Base-by-base conservation (phyloP, 192 early-diverging fungal genomes). In the Kickxella alabastrina region DNA sequence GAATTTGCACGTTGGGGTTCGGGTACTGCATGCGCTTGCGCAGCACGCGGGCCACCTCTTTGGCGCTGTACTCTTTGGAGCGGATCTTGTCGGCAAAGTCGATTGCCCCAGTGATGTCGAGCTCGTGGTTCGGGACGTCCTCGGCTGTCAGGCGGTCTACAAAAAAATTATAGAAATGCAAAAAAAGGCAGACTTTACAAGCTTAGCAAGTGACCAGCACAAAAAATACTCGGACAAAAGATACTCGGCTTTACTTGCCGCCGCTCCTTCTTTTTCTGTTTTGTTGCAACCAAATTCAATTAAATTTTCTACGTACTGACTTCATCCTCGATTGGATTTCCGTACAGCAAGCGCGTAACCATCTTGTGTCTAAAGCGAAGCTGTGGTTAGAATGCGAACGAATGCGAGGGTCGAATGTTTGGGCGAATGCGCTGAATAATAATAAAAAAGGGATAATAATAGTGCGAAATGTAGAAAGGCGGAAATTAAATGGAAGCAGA, bases 41-140 rank as follows among this genome's bases (percentile, higher is more conserved):
- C 29, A 99, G 79, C 15, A 85, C 72, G 18, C 75, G 68, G 40
- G 83, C 79, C 6, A 87, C 88, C 10, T 89, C 80, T 61, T 90
- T 91, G 54, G 91, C 72, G 19, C 80, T 58, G 18, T 82, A 80
- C 47, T 84, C 77, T 68, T 96, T 96, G 59, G 87, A 84, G 51
- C 94, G 87, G 49, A 99, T 85, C 65, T 87, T 84, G 78, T 99
- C 97, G 36, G 85, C 87, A 64, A 99, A 92, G 53, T 97, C 94
- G 28, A 97, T 79, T 50, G 86, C 83, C 2, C 83, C 56, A 4
- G 81, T 81, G 14, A 95, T 77, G 79, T 99, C 89, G 41, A 91
- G 92, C 60, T 84, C 70, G 43, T 91, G 91, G 29, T 79, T 80
- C 37, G 91, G 93, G 6, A 95, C 63, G 59, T 88, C 87, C 65